Base-by-base conservation (phyloP, 331 rosid genomes). In the Malus hybrid region DNA sequence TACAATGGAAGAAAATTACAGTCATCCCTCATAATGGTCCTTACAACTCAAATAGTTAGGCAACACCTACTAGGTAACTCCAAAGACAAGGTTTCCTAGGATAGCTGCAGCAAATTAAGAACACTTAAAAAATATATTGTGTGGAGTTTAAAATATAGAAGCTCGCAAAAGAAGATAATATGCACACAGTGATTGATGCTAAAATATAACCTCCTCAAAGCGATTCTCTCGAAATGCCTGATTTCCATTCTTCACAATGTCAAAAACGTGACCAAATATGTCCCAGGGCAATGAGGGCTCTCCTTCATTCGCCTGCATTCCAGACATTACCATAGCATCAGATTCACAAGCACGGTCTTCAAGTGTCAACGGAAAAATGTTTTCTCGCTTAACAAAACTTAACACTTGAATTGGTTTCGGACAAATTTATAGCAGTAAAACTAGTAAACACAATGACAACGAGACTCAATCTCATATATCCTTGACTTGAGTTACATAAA, bases 211-310 rank as follows among this genome's bases (percentile, higher is more conserved):
- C 97, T 92, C 96, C 83, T 91, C 95, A 75, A 85, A 84, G 65
- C 84, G 84, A 44, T 85, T 82, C 69, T 87, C 91, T 73, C 89
- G 83, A 79, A 92, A 92, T 28, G 93, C 89, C 28, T 15, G 80
- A 85, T 95, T 95, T 48, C 99, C 99, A 61, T 78, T 83, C 78
- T 83, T 90, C 78, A 95, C 96, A 27, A 87, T 88, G 56, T 88
- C 85, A 22, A 88, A 79, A 50, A 95, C 83, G 75, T 87, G 87
- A 34, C 50, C 84, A 74, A 85, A 79, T 57, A 87, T 76, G 81
- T 87, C 96, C 87, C 80, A 56, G 22, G 90, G 81, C 86, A 89
- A 80, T 2, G 83, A 31, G 24, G 82, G 83, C 66, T 75, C 91
- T 71, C 84, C 83, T 74, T 69, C 85, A 80, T 85, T 82, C 52